These are phyloP conservation scores for Talaromyces ruber DNA, from an alignment of 495 filamentous ascomycete genomes.

Conservation along the genomic window DNA sequence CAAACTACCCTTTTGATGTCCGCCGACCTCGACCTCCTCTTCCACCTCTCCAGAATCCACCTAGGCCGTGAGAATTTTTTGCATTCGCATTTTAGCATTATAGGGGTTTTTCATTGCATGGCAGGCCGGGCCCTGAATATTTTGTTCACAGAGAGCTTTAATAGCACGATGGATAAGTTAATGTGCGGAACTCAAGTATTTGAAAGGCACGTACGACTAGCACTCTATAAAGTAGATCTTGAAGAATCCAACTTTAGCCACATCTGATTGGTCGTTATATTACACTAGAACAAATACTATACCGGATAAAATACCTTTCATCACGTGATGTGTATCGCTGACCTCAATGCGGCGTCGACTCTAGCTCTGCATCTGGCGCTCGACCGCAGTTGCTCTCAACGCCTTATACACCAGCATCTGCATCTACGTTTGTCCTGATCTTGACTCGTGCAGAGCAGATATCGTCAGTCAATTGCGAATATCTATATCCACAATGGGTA, in stretches of 20 bases:
- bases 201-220: neutral
- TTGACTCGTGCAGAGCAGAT: neutral
- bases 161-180: neutral
- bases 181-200: neutral
- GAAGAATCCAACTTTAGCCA: neutral
- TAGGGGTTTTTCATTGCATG: neutral
- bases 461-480: neutral
- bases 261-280: neutral
- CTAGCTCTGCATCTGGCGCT: neutral
- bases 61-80: neutral
- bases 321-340: neutral
- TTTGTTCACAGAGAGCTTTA: neutral
- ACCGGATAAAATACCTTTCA: neutral
- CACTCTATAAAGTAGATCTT: neutral
- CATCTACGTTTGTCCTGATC: neutral
- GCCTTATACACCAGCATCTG: neutral
- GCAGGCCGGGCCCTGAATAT: neutral
- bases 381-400: neutral
- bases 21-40: neutral
- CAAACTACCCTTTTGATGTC: neutral
- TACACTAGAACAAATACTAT: neutral
- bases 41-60: neutral
- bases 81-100: neutral
- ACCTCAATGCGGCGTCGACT: neutral
- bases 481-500: conserved; percentile 50